phyloP scores from a whole-genome alignment of 1,284 basidiomycete genomes.

The Apiotrichum mycotoxinovorans region DNA sequence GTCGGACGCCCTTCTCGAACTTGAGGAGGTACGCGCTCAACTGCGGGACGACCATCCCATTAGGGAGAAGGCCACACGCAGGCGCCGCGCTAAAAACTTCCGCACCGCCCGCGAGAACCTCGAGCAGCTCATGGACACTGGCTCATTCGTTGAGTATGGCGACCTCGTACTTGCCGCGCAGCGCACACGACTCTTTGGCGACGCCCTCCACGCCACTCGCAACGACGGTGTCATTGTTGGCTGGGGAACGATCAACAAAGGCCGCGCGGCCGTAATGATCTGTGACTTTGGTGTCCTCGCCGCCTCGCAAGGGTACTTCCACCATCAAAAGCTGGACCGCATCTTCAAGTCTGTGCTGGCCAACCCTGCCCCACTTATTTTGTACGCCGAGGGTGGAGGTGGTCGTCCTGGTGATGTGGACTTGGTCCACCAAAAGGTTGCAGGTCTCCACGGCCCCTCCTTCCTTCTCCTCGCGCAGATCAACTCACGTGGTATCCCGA shows the following conservation, averaged over 20 bases:
- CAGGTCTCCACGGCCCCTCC: conserved; percentile 13
- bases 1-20: conserved; percentile 13
- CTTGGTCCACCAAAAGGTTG: conserved; percentile 13
- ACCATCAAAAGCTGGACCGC: conserved; percentile 21
- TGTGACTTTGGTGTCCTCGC: conserved; percentile 23
- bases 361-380: conserved; percentile 18
- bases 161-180: conserved; percentile 19
- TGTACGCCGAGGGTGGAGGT: conserved; percentile 22
- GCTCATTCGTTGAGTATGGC: conserved; percentile 19
- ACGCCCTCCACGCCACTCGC: conserved; percentile 14
- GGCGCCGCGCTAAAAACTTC: conserved; percentile 12
- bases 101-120: conserved; percentile 21
- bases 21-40: conserved; percentile 15
- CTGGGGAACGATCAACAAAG: conserved; percentile 19
- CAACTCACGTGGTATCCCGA: conserved; percentile 20
- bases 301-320: conserved; percentile 22
- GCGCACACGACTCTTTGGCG: conserved; percentile 10
- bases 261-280: conserved; percentile 15
- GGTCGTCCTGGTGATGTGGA: conserved; percentile 22
- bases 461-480: conserved; percentile 16
- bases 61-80: conserved; percentile 14
- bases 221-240: conserved; percentile 24
- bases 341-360: conserved; percentile 17
- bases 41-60: conserved; percentile 10
- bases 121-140: conserved; percentile 18